A percentile compares a stretch with the other conserved stretches of the same genome.
Evolutionary conservation across 352 stramenopile species (phyloP).

Genomic region (Globisporangium mamillatum): DNA sequence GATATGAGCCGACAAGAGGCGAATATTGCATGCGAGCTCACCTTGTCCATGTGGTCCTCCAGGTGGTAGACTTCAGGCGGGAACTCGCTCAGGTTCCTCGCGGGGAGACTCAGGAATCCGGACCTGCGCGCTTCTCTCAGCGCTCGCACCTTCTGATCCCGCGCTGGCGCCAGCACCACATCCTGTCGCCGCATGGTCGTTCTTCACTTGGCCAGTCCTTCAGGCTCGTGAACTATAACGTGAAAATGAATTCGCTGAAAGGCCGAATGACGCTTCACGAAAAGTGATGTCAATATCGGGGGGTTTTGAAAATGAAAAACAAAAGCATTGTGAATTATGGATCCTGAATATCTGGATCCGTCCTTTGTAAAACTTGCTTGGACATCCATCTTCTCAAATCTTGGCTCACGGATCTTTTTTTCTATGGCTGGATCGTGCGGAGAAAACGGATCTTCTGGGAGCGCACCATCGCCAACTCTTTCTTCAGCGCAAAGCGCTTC

Average conservation of each 20-base stretch:
- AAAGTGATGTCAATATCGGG: neutral
- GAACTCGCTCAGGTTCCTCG: constrained; percentile 51
- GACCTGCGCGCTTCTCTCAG: constrained; percentile 64
- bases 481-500: constrained; percentile 75
- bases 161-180: constrained; percentile 49
- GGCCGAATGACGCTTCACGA: neutral
- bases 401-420: neutral
- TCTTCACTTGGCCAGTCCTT: neutral
- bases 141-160: constrained; percentile 50
- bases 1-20: neutral
- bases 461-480: constrained; percentile 73
- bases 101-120: constrained; percentile 61
- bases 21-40: neutral
- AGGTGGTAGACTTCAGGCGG: constrained; percentile 70
- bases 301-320: neutral
- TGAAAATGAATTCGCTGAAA: neutral
- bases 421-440: constrained; percentile 28
- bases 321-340: neutral
- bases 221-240: neutral
- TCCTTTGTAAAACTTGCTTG: neutral
- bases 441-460: constrained; percentile 66
- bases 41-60: constrained; percentile 78
- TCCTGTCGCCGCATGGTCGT: constrained; percentile 34
- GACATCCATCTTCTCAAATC: neutral
- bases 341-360: neutral